Percentiles rank a stretch among this genome's conserved stretches.
Evolutionary conservation across 2,329 filamentous ascomycete genomes (phyloP).

Genomic region (Lasiodiplodia theobromae): DNA sequence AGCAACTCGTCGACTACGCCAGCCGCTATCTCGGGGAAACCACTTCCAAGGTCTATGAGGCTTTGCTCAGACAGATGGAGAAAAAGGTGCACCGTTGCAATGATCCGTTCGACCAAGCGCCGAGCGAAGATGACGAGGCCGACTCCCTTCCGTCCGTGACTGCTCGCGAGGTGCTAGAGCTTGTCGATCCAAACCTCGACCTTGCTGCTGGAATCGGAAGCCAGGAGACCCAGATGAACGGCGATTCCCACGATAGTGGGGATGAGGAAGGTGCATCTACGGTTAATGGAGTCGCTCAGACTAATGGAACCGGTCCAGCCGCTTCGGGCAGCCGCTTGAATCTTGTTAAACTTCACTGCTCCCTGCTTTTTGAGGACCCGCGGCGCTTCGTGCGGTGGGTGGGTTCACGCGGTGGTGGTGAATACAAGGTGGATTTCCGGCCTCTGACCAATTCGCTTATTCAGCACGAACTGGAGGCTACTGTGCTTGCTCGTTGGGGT

Average conservation of each 20-base stretch:
- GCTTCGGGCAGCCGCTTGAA: slow-evolving; percentile 35
- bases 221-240: slow-evolving; percentile 34
- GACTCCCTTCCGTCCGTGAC: slow-evolving; percentile 46
- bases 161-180: slow-evolving; percentile 50
- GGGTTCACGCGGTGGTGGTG: slow-evolving; percentile 67
- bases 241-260: slow-evolving; percentile 40
- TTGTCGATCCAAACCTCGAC: slow-evolving; percentile 50
- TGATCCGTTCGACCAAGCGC: slow-evolving; percentile 52
- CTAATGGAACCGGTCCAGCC: slow-evolving; percentile 1
- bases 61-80: slow-evolving; percentile 75
- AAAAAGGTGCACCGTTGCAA: slow-evolving; percentile 72
- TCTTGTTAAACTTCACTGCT: slow-evolving; percentile 73
- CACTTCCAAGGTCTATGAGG: slow-evolving; percentile 79
- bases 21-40: slow-evolving; percentile 73
- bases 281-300: slow-evolving; percentile 6
- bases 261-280: slow-evolving; percentile 44
- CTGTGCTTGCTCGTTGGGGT: slow-evolving; percentile 72
- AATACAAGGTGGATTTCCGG: slow-evolving; percentile 87
- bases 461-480: slow-evolving; percentile 80
- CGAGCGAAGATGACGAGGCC: slow-evolving; percentile 53
- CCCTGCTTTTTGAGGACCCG: slow-evolving; percentile 73
- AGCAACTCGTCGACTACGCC: slow-evolving; percentile 75
- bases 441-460: slow-evolving; percentile 73
- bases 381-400: slow-evolving; percentile 73
- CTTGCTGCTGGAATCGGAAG: slow-evolving; percentile 45